A percentile compares a stretch with the other conserved stretches of the same genome.
Conservation (phyloP, 108 stramenopile species). For the Cyclotella atomus region DNA sequence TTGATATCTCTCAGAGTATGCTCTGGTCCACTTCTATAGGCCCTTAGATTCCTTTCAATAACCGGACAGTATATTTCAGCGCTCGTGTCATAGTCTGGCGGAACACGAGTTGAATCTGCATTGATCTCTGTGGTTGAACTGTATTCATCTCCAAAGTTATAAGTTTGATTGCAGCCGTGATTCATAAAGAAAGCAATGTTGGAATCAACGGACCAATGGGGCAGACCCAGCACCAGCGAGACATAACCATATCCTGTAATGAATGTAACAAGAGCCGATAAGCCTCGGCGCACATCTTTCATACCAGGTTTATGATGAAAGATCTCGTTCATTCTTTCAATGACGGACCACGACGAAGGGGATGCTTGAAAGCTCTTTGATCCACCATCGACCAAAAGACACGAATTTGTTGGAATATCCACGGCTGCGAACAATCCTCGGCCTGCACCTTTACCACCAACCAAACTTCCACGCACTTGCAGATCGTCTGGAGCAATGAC, state of each 20-base stretch:
- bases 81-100: neutral
- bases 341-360: conserved; percentile 21
- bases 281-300: neutral
- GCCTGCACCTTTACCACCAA: too few relatives aligned
- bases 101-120: conserved; percentile 8
- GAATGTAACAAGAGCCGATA: neutral
- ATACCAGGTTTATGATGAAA: neutral
- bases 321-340: neutral
- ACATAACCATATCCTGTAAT: conserved; percentile 35
- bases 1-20: conserved; percentile 12
- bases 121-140: too few relatives aligned
- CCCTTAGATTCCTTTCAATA: conserved; percentile 19
- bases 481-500: too few relatives aligned
- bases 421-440: conserved; percentile 36
- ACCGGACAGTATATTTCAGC: conserved; percentile 14
- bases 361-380: conserved; percentile 29
- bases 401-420: conserved; percentile 23
- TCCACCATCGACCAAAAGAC: conserved; percentile 27
- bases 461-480: too few relatives aligned
- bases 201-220: conserved; percentile 30
- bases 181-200: conserved; percentile 25
- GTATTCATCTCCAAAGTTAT: conserved; percentile 12
- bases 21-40: neutral
- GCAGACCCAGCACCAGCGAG: conserved; percentile 8
- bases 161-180: conserved; percentile 44